These are phyloP conservation scores for Lipomyces kockii DNA, from an alignment of 805 yeast species.

Conservation along the genomic window DNA sequence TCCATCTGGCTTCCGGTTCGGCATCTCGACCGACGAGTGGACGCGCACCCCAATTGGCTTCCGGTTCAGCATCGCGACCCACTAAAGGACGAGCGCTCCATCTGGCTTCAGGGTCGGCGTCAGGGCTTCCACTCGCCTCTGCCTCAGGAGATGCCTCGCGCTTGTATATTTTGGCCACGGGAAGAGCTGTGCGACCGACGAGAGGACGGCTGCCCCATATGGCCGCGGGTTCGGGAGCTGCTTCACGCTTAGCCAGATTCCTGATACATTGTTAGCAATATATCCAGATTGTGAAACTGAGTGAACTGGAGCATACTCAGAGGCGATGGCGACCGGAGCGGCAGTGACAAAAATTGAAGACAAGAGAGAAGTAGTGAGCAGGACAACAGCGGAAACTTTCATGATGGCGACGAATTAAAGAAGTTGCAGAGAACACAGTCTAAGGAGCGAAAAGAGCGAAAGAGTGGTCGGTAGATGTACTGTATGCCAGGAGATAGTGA, in stretches of 20 bases:
- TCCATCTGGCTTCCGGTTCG: constrained; percentile 17
- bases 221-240: constrained; percentile 19
- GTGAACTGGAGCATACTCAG: constrained; percentile 12
- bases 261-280: not conserved
- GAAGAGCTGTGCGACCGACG: constrained; percentile 16
- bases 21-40: constrained; percentile 6
- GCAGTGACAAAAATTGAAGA: constrained; percentile 18
- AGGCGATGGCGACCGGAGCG: constrained; percentile 18
- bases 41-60: constrained; percentile 6
- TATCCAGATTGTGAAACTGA: not conserved
- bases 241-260: constrained; percentile 18
- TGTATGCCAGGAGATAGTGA: not conserved
- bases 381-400: not conserved
- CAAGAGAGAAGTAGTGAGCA: not conserved
- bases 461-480: not conserved
- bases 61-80: constrained; percentile 16
- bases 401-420: not conserved
- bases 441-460: not conserved
- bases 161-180: constrained; percentile 14
- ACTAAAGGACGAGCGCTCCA: constrained; percentile 2
- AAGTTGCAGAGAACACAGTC: not conserved
- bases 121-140: constrained; percentile 7
- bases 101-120: constrained; percentile 12
- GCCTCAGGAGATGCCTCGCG: constrained; percentile 22
- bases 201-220: constrained; percentile 12